Conservation (phyloP, 2,329 filamentous ascomycete species). For the Westerdykella sp. region DNA sequence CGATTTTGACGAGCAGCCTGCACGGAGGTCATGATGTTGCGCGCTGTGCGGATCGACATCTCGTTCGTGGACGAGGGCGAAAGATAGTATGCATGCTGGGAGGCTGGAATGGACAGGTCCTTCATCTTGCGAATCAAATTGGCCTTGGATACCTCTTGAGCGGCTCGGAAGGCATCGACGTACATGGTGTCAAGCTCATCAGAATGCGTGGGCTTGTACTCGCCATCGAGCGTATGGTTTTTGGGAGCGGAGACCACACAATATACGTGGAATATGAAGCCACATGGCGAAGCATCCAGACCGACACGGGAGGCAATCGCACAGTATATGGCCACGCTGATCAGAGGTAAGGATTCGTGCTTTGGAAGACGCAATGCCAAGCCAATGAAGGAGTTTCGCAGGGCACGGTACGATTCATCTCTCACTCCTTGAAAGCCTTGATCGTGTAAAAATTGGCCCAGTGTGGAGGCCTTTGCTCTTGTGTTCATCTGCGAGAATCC, state of each 20-base stretch:
- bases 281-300: slow-evolving; percentile 70
- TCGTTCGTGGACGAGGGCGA: slow-evolving; percentile 57
- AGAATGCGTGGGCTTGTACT: slow-evolving; percentile 24
- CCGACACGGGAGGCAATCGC: slow-evolving; percentile 68
- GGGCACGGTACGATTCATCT: slow-evolving; percentile 67
- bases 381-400: slow-evolving; percentile 85
- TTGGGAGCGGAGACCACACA: slow-evolving; percentile 62
- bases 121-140: slow-evolving; percentile 57
- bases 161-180: slow-evolving; percentile 71
- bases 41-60: slow-evolving; percentile 67
- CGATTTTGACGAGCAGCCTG: slow-evolving; percentile 40
- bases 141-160: slow-evolving; percentile 57
- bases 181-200: slow-evolving; percentile 57
- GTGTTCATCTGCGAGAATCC: slow-evolving; percentile 53
- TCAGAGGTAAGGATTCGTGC: slow-evolving; percentile 77
- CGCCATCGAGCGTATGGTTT: slow-evolving; percentile 49
- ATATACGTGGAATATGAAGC: slow-evolving; percentile 80
- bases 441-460: slow-evolving; percentile 63
- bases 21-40: slow-evolving; percentile 73
- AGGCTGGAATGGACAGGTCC: slow-evolving; percentile 42
- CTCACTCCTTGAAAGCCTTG: slow-evolving; percentile 65
- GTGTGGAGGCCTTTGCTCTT: slow-evolving; percentile 59
- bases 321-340: slow-evolving; percentile 83
- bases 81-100: slow-evolving; percentile 50
- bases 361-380: slow-evolving; percentile 65